Conservation (phyloP, 2,329 filamentous ascomycete genomes). For the Berkeleyomyces rouxiae region DNA sequence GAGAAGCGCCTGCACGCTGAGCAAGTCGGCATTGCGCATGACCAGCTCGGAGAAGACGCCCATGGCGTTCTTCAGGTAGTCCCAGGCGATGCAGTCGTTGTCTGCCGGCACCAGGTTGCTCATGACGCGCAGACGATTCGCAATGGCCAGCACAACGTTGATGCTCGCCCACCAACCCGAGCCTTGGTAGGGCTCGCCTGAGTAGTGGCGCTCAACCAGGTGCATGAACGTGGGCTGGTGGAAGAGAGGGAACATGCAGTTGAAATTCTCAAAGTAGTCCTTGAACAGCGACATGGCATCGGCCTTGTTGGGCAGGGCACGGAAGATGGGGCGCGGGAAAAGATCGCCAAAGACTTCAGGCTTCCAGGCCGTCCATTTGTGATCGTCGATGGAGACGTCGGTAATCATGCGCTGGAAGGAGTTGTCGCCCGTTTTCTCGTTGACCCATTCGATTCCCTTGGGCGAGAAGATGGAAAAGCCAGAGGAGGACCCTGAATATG, state of each 20-base stretch:
- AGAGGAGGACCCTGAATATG: slow-evolving; percentile 62
- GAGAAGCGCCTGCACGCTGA: slow-evolving; percentile 84
- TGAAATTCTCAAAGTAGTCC: slow-evolving; percentile 97
- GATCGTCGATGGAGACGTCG: slow-evolving; percentile 76
- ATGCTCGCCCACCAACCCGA: slow-evolving; percentile 98
- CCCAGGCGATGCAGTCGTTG: slow-evolving; percentile 90
- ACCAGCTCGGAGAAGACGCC: slow-evolving; percentile 82
- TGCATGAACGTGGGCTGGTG: slow-evolving; percentile 99
- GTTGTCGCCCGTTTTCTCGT: slow-evolving; percentile 87
- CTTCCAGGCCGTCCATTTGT: slow-evolving; percentile 96
- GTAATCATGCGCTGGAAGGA: slow-evolving; percentile 93
- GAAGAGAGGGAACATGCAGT: slow-evolving; percentile 94
- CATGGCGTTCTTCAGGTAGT: slow-evolving; percentile 91
- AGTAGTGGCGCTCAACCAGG: slow-evolving; percentile 85
- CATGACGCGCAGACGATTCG: slow-evolving; percentile 84
- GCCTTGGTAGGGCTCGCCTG: slow-evolving; percentile 77
- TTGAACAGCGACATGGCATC: slow-evolving; percentile 76
- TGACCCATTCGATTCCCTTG: slow-evolving; percentile 96
- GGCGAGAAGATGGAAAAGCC: slow-evolving; percentile 98
- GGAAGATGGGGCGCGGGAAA: slow-evolving; percentile 72
- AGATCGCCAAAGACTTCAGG: slow-evolving; percentile 93
- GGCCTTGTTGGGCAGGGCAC: slow-evolving; percentile 65
- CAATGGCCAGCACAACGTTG: slow-evolving; percentile 85
- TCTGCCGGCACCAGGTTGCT: slow-evolving; percentile 80
- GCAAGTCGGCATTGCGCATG: slow-evolving; percentile 86